phyloP scores from a whole-genome alignment of 1,139 yeast genomes.

The Pichia sp. region DNA sequence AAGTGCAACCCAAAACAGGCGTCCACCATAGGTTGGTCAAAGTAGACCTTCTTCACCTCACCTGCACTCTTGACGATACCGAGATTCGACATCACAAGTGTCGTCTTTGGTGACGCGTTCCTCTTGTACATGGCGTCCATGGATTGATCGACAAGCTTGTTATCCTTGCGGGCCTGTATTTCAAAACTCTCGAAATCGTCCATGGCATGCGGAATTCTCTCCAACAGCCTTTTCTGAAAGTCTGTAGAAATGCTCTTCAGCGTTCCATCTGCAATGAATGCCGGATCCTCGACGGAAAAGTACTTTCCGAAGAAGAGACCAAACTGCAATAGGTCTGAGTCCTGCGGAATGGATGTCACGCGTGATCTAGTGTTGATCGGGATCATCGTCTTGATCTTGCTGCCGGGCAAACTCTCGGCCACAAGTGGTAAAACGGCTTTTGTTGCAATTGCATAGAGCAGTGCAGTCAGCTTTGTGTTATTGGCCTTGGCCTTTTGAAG shows the following conservation, averaged over 20 bases:
- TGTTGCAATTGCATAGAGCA: slow-evolving; percentile 11
- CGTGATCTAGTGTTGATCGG: slow-evolving; percentile 16
- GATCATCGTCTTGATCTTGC: slow-evolving; percentile 10
- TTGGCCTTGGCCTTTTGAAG: slow-evolving; percentile 4
- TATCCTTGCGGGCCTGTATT: background rate
- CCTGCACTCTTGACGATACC: background rate
- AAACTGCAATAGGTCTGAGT: slow-evolving; percentile 2
- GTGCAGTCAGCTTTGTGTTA: slow-evolving; percentile 15
- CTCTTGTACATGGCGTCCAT: slow-evolving; percentile 10
- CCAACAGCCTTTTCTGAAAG: slow-evolving; percentile 11
- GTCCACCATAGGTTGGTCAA: slow-evolving; percentile 22
- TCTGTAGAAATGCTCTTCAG: background rate
- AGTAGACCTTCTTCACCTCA: slow-evolving; percentile 6
- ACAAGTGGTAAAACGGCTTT: background rate
- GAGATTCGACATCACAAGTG: slow-evolving; percentile 17
- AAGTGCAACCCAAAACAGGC: slow-evolving; percentile 16
- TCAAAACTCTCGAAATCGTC: slow-evolving; percentile 10
- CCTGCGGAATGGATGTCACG: background rate
- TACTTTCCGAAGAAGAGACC: slow-evolving; percentile 18
- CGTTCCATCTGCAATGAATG: background rate
- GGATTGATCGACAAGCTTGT: background rate
- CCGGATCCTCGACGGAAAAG: background rate
- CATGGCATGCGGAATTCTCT: slow-evolving; percentile 8
- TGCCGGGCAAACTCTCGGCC: background rate
- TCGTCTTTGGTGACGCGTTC: slow-evolving; percentile 11